phyloP scores from a whole-genome alignment of 2,329 filamentous ascomycete species.

The Arthrobotrys iridis region DNA sequence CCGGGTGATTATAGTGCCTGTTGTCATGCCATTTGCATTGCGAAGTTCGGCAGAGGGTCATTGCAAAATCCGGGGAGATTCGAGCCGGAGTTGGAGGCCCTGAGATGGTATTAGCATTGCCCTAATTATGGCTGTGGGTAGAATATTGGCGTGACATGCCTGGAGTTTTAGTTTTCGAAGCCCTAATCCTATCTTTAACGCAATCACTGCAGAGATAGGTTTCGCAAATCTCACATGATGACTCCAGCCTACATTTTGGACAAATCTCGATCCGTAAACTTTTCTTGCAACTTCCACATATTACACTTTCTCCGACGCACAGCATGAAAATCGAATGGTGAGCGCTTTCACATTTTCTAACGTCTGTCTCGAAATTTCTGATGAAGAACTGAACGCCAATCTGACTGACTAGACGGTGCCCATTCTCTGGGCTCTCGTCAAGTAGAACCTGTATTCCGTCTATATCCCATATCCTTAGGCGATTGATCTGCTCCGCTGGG shows the following conservation, averaged over 20 bases:
- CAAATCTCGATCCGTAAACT: slow-evolving; percentile 19
- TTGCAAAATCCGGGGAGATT: slow-evolving; percentile 4
- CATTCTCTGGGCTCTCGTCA: slow-evolving; percentile 35
- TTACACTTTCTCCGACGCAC: slow-evolving; percentile 28
- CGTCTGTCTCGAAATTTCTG: slow-evolving; percentile 41
- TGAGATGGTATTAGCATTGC: background rate
- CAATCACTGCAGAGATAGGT: slow-evolving; percentile 30
- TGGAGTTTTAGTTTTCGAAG: background rate
- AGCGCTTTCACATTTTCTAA: slow-evolving; percentile 24
- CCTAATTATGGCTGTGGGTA: background rate
- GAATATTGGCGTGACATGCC: background rate
- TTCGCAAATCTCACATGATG: slow-evolving; percentile 46
- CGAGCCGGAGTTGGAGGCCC: background rate
- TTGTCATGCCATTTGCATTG: slow-evolving; percentile 53
- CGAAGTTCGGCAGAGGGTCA: slow-evolving; percentile 22
- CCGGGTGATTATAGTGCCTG: slow-evolving; percentile 34
- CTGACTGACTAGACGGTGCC: slow-evolving; percentile 34
- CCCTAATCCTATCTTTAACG: background rate
- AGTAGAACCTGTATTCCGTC: slow-evolving; percentile 33
- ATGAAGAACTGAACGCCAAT: slow-evolving; percentile 44
- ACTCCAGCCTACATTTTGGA: slow-evolving; percentile 42
- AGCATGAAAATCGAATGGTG: slow-evolving; percentile 41
- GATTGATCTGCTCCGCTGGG: slow-evolving; percentile 34
- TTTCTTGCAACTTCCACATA: slow-evolving; percentile 20
- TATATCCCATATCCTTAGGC: slow-evolving; percentile 47